phyloP scores from a whole-genome alignment of 805 yeast genomes.

The Starmera pachycereana region DNA sequence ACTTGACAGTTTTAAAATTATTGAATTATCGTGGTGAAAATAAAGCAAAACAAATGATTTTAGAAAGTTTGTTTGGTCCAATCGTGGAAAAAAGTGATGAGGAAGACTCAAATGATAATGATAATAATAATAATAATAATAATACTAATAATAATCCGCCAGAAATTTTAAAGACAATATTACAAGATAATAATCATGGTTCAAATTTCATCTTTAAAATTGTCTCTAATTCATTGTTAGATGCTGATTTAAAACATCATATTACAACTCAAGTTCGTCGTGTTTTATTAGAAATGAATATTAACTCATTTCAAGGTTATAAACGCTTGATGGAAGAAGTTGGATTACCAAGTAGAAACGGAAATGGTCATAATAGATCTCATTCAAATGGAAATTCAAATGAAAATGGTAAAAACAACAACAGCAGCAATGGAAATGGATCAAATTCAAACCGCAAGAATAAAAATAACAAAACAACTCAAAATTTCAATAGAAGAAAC shows the following conservation, averaged over 20 bases:
- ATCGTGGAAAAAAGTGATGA: constrained; percentile 8
- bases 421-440: background rate
- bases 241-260: constrained; percentile 43
- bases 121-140: constrained; percentile 16
- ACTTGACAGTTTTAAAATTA: constrained; percentile 71
- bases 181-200: constrained; percentile 61
- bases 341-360: constrained; percentile 37
- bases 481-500: background rate
- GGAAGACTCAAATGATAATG: constrained; percentile 15
- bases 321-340: constrained; percentile 88
- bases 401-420: background rate
- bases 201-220: constrained; percentile 73
- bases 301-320: constrained; percentile 55
- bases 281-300: constrained; percentile 48
- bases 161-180: constrained; percentile 41
- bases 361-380: constrained; percentile 11
- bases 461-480: background rate
- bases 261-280: constrained; percentile 53
- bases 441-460: background rate
- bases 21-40: constrained; percentile 59
- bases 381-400: constrained; percentile 13
- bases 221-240: constrained; percentile 60
- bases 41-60: constrained; percentile 47
- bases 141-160: constrained; percentile 26
- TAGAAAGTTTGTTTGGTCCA: constrained; percentile 57